A percentile compares a stretch with the other conserved stretches of the same genome.
These are phyloP conservation scores for Niebla homalea DNA, from an alignment of 495 filamentous ascomycete species.

Conservation along the genomic window DNA sequence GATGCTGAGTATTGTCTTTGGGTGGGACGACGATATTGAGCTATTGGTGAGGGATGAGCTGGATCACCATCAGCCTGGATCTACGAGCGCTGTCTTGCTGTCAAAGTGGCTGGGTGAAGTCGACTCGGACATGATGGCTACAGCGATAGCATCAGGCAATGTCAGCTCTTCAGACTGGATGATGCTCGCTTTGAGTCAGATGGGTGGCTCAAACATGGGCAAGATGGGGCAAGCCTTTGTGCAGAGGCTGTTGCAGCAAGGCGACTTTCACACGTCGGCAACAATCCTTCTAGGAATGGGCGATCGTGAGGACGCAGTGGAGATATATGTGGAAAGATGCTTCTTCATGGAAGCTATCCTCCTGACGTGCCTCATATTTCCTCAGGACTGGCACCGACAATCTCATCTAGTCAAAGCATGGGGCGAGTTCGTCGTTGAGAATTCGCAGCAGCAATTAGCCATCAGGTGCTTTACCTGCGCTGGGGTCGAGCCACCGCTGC, in stretches of 20 bases:
- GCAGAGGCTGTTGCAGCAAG: conserved; percentile 74
- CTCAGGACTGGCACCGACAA: conserved; percentile 77
- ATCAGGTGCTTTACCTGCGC: conserved; percentile 86
- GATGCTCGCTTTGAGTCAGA: conserved; percentile 82
- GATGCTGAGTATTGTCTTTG: conserved; percentile 92
- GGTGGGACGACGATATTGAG: conserved; percentile 80
- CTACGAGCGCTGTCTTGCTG: conserved; percentile 63
- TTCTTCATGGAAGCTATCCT: conserved; percentile 84
- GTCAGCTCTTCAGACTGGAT: conserved; percentile 93
- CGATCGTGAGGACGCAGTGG: conserved; percentile 86
- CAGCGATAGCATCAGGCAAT: conserved; percentile 57
- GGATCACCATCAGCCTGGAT: conserved; percentile 54
- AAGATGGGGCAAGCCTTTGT: conserved; percentile 88
- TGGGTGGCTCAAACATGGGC: conserved; percentile 64
- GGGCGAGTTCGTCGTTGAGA: conserved; percentile 82
- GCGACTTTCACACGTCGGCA: conserved; percentile 82
- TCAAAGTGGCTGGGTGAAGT: conserved; percentile 88
- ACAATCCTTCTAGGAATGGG: conserved; percentile 86
- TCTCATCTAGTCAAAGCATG: conserved; percentile 80
- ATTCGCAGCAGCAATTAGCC: conserved; percentile 77
- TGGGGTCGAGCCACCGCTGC: conserved; percentile 59
- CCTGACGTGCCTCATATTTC: conserved; percentile 60
- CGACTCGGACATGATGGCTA: conserved; percentile 67
- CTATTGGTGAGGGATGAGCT: conserved; percentile 77
- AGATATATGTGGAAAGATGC: conserved; percentile 88